Conservation (phyloP, 345 rosid species). For the Gossypium australe region DNA sequence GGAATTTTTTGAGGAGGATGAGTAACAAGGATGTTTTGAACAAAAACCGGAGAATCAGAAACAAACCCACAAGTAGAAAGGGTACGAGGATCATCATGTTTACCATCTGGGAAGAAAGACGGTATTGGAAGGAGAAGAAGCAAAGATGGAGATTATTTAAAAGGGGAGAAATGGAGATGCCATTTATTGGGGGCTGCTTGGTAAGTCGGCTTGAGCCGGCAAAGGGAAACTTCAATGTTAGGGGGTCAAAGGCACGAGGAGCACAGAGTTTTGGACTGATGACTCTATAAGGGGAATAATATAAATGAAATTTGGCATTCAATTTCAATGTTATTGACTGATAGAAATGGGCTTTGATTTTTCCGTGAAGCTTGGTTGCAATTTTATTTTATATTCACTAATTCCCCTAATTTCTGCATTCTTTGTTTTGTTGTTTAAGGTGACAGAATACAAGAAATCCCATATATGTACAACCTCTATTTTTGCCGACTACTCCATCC, state of each 20-base stretch:
- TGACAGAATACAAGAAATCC: not conserved
- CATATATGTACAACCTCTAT: too few relatives aligned
- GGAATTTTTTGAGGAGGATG: constrained; percentile 23
- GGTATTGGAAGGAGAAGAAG: not conserved
- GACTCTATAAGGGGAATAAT: not conserved
- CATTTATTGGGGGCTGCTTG: not conserved
- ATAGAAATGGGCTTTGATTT: not conserved
- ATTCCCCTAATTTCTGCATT: not conserved
- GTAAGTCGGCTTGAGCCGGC: not conserved
- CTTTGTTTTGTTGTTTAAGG: not conserved
- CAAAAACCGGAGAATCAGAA: constrained; percentile 24
- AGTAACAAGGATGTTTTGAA: constrained; percentile 32
- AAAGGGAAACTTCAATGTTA: not conserved
- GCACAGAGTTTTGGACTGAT: constrained; percentile 1
- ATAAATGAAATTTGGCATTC: not conserved
- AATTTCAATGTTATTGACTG: constrained; percentile 10
- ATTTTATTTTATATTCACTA: not conserved
- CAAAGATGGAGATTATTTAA: not conserved
- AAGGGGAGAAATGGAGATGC: not conserved
- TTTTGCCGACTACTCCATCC: too few relatives aligned
- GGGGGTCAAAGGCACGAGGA: constrained; percentile 4
- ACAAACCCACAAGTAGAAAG: constrained; percentile 5
- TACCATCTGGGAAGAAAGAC: not conserved
- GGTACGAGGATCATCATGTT: constrained; percentile 18
- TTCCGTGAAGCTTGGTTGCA: not conserved